These are phyloP conservation scores for Gossypium arboreum DNA, from an alignment of 345 rosid species.

Conservation along the genomic window DNA sequence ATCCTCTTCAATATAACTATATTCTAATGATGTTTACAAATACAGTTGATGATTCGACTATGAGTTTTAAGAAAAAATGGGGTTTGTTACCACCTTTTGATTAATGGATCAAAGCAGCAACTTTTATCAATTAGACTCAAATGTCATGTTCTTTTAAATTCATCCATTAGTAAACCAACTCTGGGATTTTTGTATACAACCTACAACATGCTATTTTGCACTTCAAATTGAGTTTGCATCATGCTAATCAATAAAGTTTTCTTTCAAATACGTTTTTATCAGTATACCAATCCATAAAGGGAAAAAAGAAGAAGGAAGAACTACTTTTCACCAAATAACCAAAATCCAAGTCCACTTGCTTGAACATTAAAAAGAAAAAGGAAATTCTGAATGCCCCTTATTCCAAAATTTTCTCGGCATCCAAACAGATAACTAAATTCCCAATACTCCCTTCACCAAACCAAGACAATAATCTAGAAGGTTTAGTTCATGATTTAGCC, in stretches of 20 bases:
- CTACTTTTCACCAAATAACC: not conserved
- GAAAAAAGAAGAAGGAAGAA: too few relatives aligned
- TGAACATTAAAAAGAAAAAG: not conserved
- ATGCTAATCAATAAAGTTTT: not conserved
- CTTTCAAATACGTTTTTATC: not conserved
- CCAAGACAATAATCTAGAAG: not conserved
- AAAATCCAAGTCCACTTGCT: not conserved
- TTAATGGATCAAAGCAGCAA: slow-evolving; percentile 1
- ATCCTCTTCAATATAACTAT: too few relatives aligned
- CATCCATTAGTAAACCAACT: not conserved
- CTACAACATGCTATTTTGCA: not conserved
- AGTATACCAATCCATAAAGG: not conserved
- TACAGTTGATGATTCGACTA: not conserved
- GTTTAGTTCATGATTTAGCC: too few relatives aligned
- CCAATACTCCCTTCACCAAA: not conserved
- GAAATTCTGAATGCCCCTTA: not conserved
- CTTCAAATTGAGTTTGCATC: not conserved
- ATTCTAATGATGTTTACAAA: not conserved
- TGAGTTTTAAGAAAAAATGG: not conserved
- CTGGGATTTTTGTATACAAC: not conserved
- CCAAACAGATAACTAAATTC: not conserved
- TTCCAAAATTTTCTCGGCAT: not conserved
- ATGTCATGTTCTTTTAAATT: not conserved
- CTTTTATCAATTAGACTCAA: not conserved
- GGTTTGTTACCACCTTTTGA: not conserved